A percentile compares a stretch with the other conserved stretches of the same genome.
Evolutionary conservation across 2,329 filamentous ascomycete genomes (phyloP).

Genomic region (Aspergillus ustus): DNA sequence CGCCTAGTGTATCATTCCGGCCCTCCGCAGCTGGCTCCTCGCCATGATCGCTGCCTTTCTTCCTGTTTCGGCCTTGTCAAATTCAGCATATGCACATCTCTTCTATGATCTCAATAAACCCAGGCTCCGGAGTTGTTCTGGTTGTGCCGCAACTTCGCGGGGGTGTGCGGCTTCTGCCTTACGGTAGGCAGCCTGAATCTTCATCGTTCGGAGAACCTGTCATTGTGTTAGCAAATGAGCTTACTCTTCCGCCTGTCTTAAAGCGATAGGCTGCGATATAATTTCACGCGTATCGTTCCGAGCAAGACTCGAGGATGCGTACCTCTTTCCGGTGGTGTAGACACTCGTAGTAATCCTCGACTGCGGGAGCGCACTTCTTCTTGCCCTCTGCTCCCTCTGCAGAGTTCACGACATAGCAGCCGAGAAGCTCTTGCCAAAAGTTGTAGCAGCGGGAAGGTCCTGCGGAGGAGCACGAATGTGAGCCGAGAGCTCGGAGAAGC

Average conservation of each 20-base stretch:
- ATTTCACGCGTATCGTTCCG: neutral
- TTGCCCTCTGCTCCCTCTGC: constrained; percentile 78
- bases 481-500: constrained; percentile 27
- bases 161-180: constrained; percentile 75
- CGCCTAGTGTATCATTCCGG: constrained; percentile 26
- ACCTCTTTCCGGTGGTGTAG: constrained; percentile 99
- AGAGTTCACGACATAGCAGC: constrained; percentile 97
- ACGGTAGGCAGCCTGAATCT: constrained; percentile 83
- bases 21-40: constrained; percentile 52
- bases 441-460: constrained; percentile 87
- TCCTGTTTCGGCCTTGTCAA: constrained; percentile 58
- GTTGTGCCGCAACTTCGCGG: constrained; percentile 79
- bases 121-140: constrained; percentile 84
- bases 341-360: constrained; percentile 99
- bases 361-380: constrained; percentile 79
- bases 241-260: neutral
- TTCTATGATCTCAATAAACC: constrained; percentile 72
- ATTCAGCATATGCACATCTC: neutral
- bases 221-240: neutral
- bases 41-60: constrained; percentile 55
- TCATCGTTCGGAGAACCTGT: constrained; percentile 76
- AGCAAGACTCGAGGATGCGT: constrained; percentile 32
- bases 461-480: constrained; percentile 39
- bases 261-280: neutral
- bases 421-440: constrained; percentile 99